Evolutionary conservation across 2,329 filamentous ascomycete genomes (phyloP).

Genomic region (Leptographium flavum): DNA sequence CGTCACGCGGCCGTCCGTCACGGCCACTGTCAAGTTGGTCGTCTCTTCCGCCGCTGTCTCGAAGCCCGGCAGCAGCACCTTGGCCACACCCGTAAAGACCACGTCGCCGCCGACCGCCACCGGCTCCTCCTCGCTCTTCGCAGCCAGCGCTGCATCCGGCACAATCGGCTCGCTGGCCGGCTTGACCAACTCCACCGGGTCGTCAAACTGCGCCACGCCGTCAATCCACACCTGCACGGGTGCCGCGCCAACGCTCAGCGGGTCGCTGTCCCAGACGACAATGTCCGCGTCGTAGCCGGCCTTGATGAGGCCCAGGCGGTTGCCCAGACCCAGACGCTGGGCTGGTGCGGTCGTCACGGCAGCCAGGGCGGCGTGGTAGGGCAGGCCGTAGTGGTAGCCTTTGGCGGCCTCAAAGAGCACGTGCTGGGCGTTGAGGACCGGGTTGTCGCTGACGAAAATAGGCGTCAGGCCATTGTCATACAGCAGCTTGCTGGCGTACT

Average conservation of each 20-base stretch:
- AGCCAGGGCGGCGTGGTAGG: constrained; percentile 44
- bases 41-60: neutral
- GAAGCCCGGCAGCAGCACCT: constrained; percentile 33
- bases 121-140: constrained; percentile 19
- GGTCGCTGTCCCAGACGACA: constrained; percentile 49
- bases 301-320: constrained; percentile 47
- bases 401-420: constrained; percentile 52
- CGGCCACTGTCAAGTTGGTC: constrained; percentile 27
- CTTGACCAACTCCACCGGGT: constrained; percentile 40
- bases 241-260: constrained; percentile 42
- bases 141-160: constrained; percentile 24
- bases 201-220: constrained; percentile 40
- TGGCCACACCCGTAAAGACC: constrained; percentile 42
- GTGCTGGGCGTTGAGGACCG: constrained; percentile 55
- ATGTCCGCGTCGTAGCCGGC: constrained; percentile 47
- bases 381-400: constrained; percentile 43
- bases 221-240: constrained; percentile 52
- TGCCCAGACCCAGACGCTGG: constrained; percentile 39
- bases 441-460: constrained; percentile 58
- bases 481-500: constrained; percentile 51
- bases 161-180: constrained; percentile 23
- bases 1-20: constrained; percentile 36
- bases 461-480: constrained; percentile 51
- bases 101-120: constrained; percentile 25
- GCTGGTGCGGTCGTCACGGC: constrained; percentile 45